Evolutionary conservation across 2,329 filamentous ascomycete genomes (phyloP).

Genomic region (Diaporthe aspalathi): DNA sequence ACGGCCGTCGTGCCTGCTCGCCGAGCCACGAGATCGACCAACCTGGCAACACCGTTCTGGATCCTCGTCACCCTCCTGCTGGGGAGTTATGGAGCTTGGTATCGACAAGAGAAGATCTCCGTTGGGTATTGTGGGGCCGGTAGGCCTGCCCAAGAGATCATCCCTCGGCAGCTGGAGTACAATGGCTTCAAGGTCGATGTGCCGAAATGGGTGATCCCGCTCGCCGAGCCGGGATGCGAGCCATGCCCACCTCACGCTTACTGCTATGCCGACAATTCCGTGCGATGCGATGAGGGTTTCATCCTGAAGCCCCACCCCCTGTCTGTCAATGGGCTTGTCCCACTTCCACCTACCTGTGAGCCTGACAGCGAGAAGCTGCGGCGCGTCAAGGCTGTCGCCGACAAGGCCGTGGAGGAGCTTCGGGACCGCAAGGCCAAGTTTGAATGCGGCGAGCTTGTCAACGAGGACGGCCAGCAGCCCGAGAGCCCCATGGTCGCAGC

Average conservation of each 20-base stretch:
- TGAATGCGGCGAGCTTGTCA: constrained; percentile 82
- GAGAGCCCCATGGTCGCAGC: constrained; percentile 72
- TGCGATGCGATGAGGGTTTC: constrained; percentile 87
- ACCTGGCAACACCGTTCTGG: constrained; percentile 73
- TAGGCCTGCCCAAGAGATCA: constrained; percentile 64
- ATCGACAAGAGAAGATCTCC: constrained; percentile 93
- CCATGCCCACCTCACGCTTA: constrained; percentile 90
- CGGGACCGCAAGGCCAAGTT: constrained; percentile 87
- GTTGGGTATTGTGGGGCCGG: constrained; percentile 95
- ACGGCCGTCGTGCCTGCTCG: constrained; percentile 54
- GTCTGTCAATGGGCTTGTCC: constrained; percentile 81
- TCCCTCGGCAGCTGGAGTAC: constrained; percentile 60
- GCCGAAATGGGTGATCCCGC: constrained; percentile 76
- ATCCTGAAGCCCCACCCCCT: constrained; percentile 87
- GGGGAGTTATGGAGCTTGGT: constrained; percentile 81
- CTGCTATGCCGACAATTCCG: constrained; percentile 82
- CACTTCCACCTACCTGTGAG: constrained; percentile 91
- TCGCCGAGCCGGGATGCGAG: constrained; percentile 86
- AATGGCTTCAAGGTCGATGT: constrained; percentile 61
- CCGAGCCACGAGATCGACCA: constrained; percentile 55
- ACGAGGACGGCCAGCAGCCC: constrained; percentile 69
- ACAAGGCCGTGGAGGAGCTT: constrained; percentile 88
- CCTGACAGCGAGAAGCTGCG: constrained; percentile 93
- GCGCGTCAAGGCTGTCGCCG: constrained; percentile 86
- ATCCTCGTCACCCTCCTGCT: constrained; percentile 78